Evolutionary conservation across 2,329 filamentous ascomycete species (phyloP).

Genomic region (Mycosphaerella arachidis): DNA sequence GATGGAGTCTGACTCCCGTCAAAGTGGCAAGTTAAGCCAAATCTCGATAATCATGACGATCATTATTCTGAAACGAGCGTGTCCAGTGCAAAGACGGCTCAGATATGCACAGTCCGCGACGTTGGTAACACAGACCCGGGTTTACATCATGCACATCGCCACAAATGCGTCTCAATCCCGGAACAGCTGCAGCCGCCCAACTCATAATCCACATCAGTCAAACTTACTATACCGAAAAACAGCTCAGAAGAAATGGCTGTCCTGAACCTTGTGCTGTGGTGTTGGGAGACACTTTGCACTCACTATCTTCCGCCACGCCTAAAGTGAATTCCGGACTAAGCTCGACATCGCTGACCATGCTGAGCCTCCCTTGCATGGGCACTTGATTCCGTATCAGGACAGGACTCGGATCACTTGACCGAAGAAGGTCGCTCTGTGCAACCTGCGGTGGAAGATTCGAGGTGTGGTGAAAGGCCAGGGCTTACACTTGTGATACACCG

Average conservation of each 20-base stretch:
- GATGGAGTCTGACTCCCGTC: neutral
- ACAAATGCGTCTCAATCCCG: conserved; percentile 8
- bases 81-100: neutral
- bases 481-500: conserved; percentile 4
- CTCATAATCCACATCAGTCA: conserved; percentile 8
- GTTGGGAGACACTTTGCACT: neutral
- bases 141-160: conserved; percentile 10
- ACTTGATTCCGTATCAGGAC: neutral
- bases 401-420: neutral
- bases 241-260: neutral
- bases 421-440: neutral
- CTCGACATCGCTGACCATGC: neutral
- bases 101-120: conserved; percentile 13
- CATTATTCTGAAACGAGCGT: neutral
- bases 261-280: neutral
- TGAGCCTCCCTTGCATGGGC: neutral
- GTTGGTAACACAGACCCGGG: conserved; percentile 15
- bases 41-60: neutral
- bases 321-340: neutral
- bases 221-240: neutral
- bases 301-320: neutral
- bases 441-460: conserved; percentile 1
- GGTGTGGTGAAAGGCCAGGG: conserved; percentile 1
- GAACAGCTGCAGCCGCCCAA: conserved; percentile 2
- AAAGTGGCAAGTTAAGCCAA: neutral